A percentile compares a stretch with the other conserved stretches of the same genome.
phyloP scores from a whole-genome alignment of 208 protist genomes.

The Wallacemonas sp. region DNA sequence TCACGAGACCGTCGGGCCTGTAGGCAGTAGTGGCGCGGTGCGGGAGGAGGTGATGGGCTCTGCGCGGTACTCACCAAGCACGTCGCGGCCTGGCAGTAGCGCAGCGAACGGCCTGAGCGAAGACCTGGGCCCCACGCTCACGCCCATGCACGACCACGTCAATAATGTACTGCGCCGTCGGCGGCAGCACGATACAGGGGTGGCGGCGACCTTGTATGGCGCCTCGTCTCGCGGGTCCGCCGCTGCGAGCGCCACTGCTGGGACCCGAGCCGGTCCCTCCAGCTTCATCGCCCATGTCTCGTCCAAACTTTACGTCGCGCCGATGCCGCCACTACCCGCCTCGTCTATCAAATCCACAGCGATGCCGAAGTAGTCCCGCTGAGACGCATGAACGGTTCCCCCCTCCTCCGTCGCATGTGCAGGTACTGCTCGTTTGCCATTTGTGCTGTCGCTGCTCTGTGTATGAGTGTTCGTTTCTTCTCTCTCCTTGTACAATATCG shows the following conservation, averaged over 20 bases:
- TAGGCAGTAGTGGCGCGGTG: no score
- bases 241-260: background rate
- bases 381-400: no score
- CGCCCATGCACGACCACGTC: slow-evolving; percentile 8
- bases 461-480: no score
- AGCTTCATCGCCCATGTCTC: slow-evolving; percentile 18
- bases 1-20: background rate
- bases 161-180: slow-evolving; percentile 5
- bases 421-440: no score
- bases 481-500: no score
- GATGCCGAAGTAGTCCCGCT: no score
- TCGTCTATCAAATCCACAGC: no score
- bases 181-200: background rate
- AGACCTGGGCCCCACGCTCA: slow-evolving; percentile 8
- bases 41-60: background rate
- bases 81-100: background rate
- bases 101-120: slow-evolving; percentile 3
- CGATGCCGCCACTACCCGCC: slow-evolving; percentile 5
- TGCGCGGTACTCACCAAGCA: background rate
- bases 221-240: background rate
- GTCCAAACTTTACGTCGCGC: slow-evolving; percentile 13
- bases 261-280: background rate
- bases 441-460: no score
- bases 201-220: background rate
- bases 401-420: no score